Base-by-base conservation (phyloP, 805 yeast genomes). In the Clavispora phyllophila region DNA sequence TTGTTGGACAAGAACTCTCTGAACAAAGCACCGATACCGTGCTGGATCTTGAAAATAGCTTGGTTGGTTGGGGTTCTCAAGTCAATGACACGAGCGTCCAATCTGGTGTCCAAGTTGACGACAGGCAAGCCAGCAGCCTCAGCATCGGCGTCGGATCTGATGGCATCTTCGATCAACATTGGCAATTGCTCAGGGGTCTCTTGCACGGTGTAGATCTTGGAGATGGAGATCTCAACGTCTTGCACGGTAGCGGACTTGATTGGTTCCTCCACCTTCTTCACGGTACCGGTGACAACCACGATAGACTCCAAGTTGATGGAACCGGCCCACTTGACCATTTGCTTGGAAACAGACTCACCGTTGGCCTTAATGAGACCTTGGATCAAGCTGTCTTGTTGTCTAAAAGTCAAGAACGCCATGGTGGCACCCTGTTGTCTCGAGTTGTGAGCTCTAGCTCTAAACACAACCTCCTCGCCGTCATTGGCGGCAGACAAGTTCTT, bases 61-160 rank as follows among this genome's bases (percentile, higher is more conserved):
- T 93, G 98, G 74, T 93, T 93, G 41, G 99, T 91, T 36, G 84
- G 86, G 5, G 99, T 93, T 76, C 99, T 85, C 63, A 93, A 76
- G 63, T 93, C 99, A 64, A 93, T 89, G 42, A 91, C 97, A 64
- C 99, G 82, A 41, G 93, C 73, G 63, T 93, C 98, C 59, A 93
- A 77, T 65, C 99, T 81, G 27, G 99, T 93, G 69, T 93, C 99
- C 62, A 93, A 81, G 72, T 91, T 91, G 53, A 91, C 98, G 35
- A 87, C 86, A 34, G 98, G 98, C 55, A 89, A 78, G 18, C 91
- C 91, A 23, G 85, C 82, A 32, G 86, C 91, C 64, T 86, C 96
- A 36, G 96, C 96, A 61, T 88, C 95, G 36, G 87, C 87, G 56
- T 91, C 98, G 31, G 95, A 81, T 71, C 99, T 84, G 18, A 91